Evolutionary conservation across 106 monocot genomes (phyloP).

Genomic region (Allium cepa): DNA sequence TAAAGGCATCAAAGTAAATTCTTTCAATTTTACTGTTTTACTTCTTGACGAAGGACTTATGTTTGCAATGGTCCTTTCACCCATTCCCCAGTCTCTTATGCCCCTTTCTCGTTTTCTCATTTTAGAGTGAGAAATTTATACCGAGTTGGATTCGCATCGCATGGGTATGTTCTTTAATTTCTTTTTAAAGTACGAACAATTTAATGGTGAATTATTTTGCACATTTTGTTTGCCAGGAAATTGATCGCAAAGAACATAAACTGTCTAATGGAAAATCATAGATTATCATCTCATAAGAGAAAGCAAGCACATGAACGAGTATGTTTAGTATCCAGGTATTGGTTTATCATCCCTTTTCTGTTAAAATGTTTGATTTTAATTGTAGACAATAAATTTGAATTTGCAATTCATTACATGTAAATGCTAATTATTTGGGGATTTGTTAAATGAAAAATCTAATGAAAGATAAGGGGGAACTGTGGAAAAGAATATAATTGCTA

Average conservation of each 20-base stretch:
- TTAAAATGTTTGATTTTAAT: too few species aligned
- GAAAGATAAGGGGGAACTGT: too few species aligned
- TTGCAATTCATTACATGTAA: not conserved
- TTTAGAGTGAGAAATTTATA: not conserved
- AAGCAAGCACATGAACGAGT: constrained; percentile 12
- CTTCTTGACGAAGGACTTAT: too few species aligned
- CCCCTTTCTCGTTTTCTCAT: not conserved
- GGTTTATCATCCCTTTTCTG: not conserved
- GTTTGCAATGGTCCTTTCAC: too few species aligned
- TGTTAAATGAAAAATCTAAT: too few species aligned
- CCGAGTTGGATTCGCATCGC: not conserved
- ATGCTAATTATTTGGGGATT: too few species aligned
- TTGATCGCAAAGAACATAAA: not conserved
- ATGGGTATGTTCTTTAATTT: not conserved
- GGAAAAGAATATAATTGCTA: too few species aligned
- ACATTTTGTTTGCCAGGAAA: not conserved
- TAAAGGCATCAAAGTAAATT: not conserved
- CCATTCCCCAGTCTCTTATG: too few species aligned
- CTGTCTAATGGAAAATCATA: constrained; percentile 18
- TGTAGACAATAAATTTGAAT: not conserved
- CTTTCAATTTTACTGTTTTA: too few species aligned
- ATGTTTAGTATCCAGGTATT: constrained; percentile 32
- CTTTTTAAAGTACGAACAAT: not conserved
- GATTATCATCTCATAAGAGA: constrained; percentile 2
- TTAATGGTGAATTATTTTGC: not conserved